Base-by-base conservation (phyloP, 768 basidiomycete species). In the Kockovaella imperatae region DNA sequence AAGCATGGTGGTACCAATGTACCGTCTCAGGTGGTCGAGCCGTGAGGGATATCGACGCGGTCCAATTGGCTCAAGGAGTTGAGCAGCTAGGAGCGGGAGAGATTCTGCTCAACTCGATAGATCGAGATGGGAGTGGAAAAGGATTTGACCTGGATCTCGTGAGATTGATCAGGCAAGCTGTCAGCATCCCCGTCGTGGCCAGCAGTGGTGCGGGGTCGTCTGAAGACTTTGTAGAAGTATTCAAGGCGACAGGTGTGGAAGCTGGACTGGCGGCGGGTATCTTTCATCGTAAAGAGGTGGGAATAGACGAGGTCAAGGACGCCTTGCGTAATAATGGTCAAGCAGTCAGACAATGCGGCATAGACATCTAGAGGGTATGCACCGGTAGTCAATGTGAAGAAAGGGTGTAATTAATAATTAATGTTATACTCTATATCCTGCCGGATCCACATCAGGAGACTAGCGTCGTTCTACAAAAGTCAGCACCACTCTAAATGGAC, bases 1-100 rank as follows among this genome's bases (percentile, higher is more conserved):
- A 80, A 64, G 83, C 81, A 35, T 97, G 95, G 90, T 97, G 93
- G 95, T 99, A 99, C 72, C 89, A 91, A 68, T 97, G 95, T 71
- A 97, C 95, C 10, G 86, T 96, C 39, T 86, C 83, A 1, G 93
- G 95, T 31, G 95, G 95, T 13, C 82, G 95, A 25, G 85, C 89
- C 67, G 56, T 75, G 20, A 81, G 89, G 11, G 81, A 80, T 29
- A 73, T 99, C 26, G 95, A 93, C 13, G 93, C 82, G 35, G 80
- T 87, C 18, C 83, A 97, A 71, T 80, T 99, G n/a, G 87, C 86
- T 15, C 76, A 80, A 49, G 95, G 93, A 11, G 88, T 83, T n/a
- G 88, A 95, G 68, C 68, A 68, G 32, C 79, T 99, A 14, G 95
- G 95, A 3, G 91, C 95, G 0, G 95, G 95, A 3, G 95, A 99